A percentile compares a stretch with the other conserved stretches of the same genome.
These are phyloP conservation scores for Fistulinella prunicolor DNA, from an alignment of 768 basidiomycete genomes.

Conservation along the genomic window DNA sequence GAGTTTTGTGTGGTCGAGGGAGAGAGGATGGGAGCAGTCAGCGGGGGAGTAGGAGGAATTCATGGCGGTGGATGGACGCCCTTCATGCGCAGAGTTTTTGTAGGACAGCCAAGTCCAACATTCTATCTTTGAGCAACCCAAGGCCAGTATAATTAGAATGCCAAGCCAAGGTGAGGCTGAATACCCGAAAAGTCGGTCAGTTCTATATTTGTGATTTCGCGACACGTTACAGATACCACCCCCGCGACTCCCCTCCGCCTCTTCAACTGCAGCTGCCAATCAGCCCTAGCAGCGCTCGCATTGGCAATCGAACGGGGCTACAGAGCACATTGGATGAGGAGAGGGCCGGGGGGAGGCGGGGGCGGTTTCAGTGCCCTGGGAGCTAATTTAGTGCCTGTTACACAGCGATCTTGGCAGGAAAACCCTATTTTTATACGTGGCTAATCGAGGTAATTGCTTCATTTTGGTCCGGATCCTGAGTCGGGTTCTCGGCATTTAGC, in stretches of 20 bases:
- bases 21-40: conserved; percentile 14
- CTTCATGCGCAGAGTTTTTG: conserved; percentile 33
- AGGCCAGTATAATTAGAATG: conserved; percentile 40
- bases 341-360: too few species aligned
- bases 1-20: conserved; percentile 32
- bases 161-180: conserved; percentile 42
- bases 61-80: conserved; percentile 25
- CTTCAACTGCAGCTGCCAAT: not conserved
- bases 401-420: conserved; percentile 30
- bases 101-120: conserved; percentile 43
- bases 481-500: conserved; percentile 4
- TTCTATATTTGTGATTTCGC: conserved; percentile 20
- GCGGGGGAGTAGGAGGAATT: conserved; percentile 20
- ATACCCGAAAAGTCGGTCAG: conserved; percentile 24
- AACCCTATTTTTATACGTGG: conserved; percentile 29
- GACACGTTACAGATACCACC: conserved; percentile 2
- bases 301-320: not conserved
- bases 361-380: conserved; percentile 9
- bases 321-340: not conserved
- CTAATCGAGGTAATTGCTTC: conserved; percentile 15
- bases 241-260: not conserved
- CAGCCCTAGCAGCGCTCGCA: not conserved
- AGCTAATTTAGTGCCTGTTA: conserved; percentile 31
- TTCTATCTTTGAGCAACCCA: conserved; percentile 45
- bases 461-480: conserved; percentile 23